Evolutionary conservation across 345 rosid genomes (phyloP), one percentile per base, ranked within the genome.

Genomic region (Luvunga scandens): DNA sequence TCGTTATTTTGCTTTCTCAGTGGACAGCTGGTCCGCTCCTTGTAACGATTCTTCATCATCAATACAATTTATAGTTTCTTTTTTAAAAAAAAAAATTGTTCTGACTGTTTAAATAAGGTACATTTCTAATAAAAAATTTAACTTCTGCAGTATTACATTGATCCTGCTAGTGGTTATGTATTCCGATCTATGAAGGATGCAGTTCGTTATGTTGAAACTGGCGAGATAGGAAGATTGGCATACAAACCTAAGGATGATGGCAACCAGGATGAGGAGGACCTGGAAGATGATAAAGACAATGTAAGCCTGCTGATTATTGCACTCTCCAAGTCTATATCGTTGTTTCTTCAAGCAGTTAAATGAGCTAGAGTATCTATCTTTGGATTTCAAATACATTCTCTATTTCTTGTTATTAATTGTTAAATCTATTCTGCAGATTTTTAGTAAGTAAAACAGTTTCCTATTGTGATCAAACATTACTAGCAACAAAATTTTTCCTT

Each of bases 121-220:
- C 30, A 66, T 56, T 28, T 21, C 56, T 45, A 62, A 73, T 75
- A 56, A 60, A 60, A 65, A 31, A 65, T 21, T 27, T 78, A 65
- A 48, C 75, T 80, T 81, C 48, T 83, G 84, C 93, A 95, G 97
- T 88, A 72, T 77, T 95, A 93, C 90, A 88, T 82, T 55, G 97
- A 92, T 85, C 97, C 98, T 82, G 86, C 81, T 50, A 90, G 89
- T 85, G 95, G 88, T 79, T 93, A 85, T 85, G 81, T 88, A 75
- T 93, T 95, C 83, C 93, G 89, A 59, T 95, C 99, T 30, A 89
- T 93, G 91, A 95, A 79, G 86, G 94, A 86, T 64, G 98, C 92
- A 16, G 84, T 78, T 83, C 90, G 92, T 39, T 95, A 91, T 87
- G 82, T 92, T 81, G 85, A 87, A 68, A 93, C 93, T 53, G 98